Base-by-base conservation (phyloP, 768 basidiomycete species). In the Kwoniella mangroviensis region DNA sequence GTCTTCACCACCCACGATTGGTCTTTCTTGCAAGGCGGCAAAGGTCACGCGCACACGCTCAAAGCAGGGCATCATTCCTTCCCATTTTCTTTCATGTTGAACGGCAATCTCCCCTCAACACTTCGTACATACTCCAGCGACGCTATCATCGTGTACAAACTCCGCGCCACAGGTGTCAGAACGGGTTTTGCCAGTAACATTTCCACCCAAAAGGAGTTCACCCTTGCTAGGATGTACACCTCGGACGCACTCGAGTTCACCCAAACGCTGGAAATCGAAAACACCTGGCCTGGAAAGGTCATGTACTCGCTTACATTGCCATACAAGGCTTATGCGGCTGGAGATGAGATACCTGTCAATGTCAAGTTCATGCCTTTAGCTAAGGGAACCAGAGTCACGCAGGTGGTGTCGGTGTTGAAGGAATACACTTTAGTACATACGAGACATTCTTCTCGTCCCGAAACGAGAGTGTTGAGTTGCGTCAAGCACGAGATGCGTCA, bases 221-320 rank as follows among this genome's bases (percentile, higher is more conserved):
- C 86, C 67, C 85, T 98, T 70, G 74, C 91, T 58, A 89, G 94
- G 56, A 88, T 90, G 3, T 90, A 94, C 78, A 86, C 88, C 21
- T 81, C 88, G 1, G 93, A 94, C 71, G 91, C 95, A 0, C 87
- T 97, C 75, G 96, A 98, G 82, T 98, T 93, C 85, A 95, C 93
- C 77, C 94, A 98, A 80, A 93, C 93, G 1, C 87, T 97, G 68
- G 96, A 98, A 82, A 84, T 86, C 61, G 85, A 97, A 83, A 97
- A 95, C 82, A 94, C 94, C 17, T 98, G 96, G 96, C 94, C 96
- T 0, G 91, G 91, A 22, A 98, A 98, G 85, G 85, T 97, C 84
- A 96, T 95, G 94, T 98, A 96, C 82, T 90, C 91, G 5, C 75
- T 85, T 79, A 91, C 94, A 85, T 84, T 98, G 41, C 95, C 95